Evolutionary conservation across 2,329 filamentous ascomycete genomes (phyloP), one percentile per base, ranked within the genome.

Genomic region (Chalara sp.): DNA sequence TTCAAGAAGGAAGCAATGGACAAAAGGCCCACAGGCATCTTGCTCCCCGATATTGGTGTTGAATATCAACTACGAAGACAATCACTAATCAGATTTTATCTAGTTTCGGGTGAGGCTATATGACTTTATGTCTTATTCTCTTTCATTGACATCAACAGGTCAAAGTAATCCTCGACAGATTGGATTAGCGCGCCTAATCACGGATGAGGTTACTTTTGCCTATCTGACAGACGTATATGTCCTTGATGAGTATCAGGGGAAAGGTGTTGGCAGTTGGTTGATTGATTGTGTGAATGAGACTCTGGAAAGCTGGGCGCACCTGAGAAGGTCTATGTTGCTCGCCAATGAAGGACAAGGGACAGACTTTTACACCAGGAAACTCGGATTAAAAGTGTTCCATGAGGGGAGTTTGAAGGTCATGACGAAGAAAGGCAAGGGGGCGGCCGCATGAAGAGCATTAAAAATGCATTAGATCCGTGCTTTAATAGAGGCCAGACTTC

Each of bases 141-240:
- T 21, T 21, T 21, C 21, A 21, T 21, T 21, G 21, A 21, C 21
- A 21, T 21, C 21, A 21, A 21, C 21, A 61, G 58, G 55, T 32
- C 53, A 59, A 42, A 44, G 32, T 6, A 43, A 55, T 6, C 61
- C 59, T 7, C 63, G 65, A n/a, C 69, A 74, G 58, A 70, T 86
- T 46, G 82, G 81, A 1, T 73, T 84, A 50, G 76, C 75, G 1
- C 74, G 86, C 33, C 65, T 86, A n/a, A 70, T 89, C 47, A 89
- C 85, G 6, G 86, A 89, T 66, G 76, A 79, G 59, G 75, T 81
- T 44, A 85, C 84, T 0, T 80, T 87, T 58, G 82, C 78, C 33
- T 89, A 86, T 59, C 67, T 86, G 39, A 84, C 84, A 30, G 85
- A 88, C 60, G 80, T 87, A 21, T 88, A 84, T 64, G 71, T 88